phyloP scores from a whole-genome alignment of 169 alveolate species.

The Plasmodium gaboni region DNA sequence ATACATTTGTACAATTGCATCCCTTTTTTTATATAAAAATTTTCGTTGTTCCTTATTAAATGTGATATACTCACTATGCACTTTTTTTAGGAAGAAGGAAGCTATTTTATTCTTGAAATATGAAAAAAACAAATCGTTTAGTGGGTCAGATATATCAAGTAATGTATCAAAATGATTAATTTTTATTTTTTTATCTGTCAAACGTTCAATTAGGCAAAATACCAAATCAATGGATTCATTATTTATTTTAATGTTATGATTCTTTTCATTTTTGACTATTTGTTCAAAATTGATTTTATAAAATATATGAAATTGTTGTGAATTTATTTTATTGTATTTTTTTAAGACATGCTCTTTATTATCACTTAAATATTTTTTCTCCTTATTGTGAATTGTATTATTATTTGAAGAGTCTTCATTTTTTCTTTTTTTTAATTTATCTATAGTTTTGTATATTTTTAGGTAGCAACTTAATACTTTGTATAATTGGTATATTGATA shows the following conservation, averaged over 20 bases:
- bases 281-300: slow-evolving; percentile 23
- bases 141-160: slow-evolving; percentile 11
- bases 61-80: slow-evolving; percentile 31
- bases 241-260: too few relatives aligned
- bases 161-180: slow-evolving; percentile 6
- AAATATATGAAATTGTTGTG: slow-evolving; percentile 8
- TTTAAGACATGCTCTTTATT: not conserved
- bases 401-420: not conserved
- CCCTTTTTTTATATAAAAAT: slow-evolving; percentile 11
- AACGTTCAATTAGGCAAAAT: slow-evolving; percentile 15
- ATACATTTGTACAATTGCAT: slow-evolving; percentile 2
- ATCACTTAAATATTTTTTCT: not conserved
- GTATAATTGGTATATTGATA: slow-evolving; percentile 31
- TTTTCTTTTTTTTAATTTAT: not conserved
- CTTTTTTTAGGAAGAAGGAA: slow-evolving; percentile 10
- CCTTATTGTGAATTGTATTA: not conserved
- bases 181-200: slow-evolving; percentile 19
- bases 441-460: slow-evolving; percentile 10
- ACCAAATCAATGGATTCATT: slow-evolving; percentile 6
- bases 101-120: slow-evolving; percentile 31
- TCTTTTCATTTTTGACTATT: not conserved
- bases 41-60: slow-evolving; percentile 42
- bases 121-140: slow-evolving; percentile 2
- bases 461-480: slow-evolving; percentile 29
- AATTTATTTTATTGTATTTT: slow-evolving; percentile 2